phyloP scores from a whole-genome alignment of 257 asterid species.

The Schizonepeta tenuifolia region DNA sequence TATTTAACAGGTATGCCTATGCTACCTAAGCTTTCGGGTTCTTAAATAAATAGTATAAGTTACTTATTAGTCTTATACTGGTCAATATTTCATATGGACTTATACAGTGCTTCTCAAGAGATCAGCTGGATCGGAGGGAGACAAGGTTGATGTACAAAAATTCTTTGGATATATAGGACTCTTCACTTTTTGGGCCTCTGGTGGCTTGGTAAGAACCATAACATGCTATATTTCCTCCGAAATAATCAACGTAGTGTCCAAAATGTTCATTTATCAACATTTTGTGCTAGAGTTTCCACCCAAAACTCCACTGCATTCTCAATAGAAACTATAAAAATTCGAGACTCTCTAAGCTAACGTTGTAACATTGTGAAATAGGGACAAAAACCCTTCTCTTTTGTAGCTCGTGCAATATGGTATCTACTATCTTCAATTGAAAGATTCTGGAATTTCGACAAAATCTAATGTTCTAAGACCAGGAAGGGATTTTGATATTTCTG shows the following conservation, averaged over 20 bases:
- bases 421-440: too few relatives aligned
- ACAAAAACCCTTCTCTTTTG: too few relatives aligned
- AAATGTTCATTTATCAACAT: background rate
- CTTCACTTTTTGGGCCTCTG: slow-evolving; percentile 71
- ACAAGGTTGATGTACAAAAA: slow-evolving; percentile 68
- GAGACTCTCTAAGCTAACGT: background rate
- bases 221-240: slow-evolving; percentile 2
- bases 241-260: background rate
- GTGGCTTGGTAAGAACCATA: slow-evolving; percentile 77
- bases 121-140: slow-evolving; percentile 73
- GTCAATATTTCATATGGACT: background rate
- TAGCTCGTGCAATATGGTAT: too few relatives aligned
- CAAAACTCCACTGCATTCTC: background rate
- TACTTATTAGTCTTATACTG: slow-evolving; percentile 3
- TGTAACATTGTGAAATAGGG: background rate
- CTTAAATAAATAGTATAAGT: background rate
- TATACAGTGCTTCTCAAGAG: slow-evolving; percentile 77
- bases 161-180: slow-evolving; percentile 74
- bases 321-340: background rate
- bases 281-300: background rate
- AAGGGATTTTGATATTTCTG: too few relatives aligned
- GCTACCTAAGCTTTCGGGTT: background rate
- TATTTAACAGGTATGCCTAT: slow-evolving; percentile 63
- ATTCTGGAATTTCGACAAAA: too few relatives aligned
- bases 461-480: too few relatives aligned